A percentile compares a stretch with the other conserved stretches of the same genome.
Conservation (phyloP, 1,284 basidiomycete genomes). For the Cerrena zonata region DNA sequence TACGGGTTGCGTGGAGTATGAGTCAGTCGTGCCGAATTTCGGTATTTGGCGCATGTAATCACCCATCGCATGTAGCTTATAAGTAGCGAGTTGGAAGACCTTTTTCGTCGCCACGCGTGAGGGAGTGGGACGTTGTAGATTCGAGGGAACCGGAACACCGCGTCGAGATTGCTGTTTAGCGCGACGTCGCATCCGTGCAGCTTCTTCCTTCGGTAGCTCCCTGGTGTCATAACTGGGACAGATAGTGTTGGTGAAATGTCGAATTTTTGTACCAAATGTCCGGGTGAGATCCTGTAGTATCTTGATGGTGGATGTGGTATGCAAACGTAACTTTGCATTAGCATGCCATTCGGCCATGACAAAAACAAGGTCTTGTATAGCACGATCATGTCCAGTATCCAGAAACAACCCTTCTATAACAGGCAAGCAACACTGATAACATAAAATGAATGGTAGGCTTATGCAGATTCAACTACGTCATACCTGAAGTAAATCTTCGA, state of each 20-base stretch:
- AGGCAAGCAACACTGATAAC: conserved; percentile 29
- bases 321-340: conserved; percentile 21
- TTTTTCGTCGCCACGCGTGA: no score
- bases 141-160: no score
- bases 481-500: conserved; percentile 7
- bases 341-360: conserved; percentile 19
- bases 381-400: conserved; percentile 17
- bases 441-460: not conserved
- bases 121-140: no score
- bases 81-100: conserved; percentile 16
- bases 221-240: conserved; percentile 14
- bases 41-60: conserved; percentile 17
- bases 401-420: conserved; percentile 30
- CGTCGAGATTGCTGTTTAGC: not conserved
- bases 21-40: conserved; percentile 20
- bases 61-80: conserved; percentile 20
- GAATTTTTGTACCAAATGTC: conserved; percentile 12
- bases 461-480: conserved; percentile 13
- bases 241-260: conserved; percentile 10
- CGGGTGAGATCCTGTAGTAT: conserved; percentile 12
- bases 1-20: conserved; percentile 22
- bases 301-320: conserved; percentile 18
- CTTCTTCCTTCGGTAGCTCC: conserved; percentile 15
- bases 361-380: conserved; percentile 15
- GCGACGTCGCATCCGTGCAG: conserved; percentile 7